Percentiles rank a stretch among this genome's conserved stretches.
Evolutionary conservation across 225 moss, liverwort and hornwort genomes (phyloP).

Genomic region (Neckera pumila): DNA sequence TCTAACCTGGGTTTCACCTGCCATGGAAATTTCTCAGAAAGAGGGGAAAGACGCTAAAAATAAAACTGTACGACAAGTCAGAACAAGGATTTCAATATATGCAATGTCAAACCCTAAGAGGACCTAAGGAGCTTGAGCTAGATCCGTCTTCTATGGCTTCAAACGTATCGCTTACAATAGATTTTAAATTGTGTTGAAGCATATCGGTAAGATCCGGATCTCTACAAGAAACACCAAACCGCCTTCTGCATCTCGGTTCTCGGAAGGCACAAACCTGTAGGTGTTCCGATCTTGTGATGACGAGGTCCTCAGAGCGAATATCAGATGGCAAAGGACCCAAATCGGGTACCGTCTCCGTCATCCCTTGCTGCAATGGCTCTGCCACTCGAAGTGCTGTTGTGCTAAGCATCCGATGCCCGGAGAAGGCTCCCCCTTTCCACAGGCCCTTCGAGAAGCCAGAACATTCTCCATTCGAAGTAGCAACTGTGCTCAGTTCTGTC

Average conservation of each 20-base stretch:
- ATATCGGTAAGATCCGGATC: not conserved
- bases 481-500: not conserved
- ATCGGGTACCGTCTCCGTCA: constrained; percentile 42
- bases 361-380: constrained; percentile 30
- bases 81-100: not conserved
- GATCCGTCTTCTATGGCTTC: not conserved
- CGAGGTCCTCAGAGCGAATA: constrained; percentile 31
- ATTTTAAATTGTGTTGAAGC: not conserved
- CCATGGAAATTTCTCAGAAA: constrained; percentile 1
- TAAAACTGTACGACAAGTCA: not conserved
- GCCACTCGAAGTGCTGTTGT: constrained; percentile 24
- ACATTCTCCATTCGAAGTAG: constrained; percentile 2
- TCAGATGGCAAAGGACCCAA: constrained; percentile 19
- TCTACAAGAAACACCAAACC: not conserved
- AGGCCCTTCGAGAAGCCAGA: not conserved
- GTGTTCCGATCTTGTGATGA: constrained; percentile 28
- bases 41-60: not conserved
- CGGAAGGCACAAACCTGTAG: constrained; percentile 20
- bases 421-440: not conserved
- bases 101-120: not conserved
- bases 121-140: not conserved
- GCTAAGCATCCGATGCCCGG: constrained; percentile 14
- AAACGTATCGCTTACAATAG: not conserved
- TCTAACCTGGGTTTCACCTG: constrained; percentile 65
- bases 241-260: not conserved